Percentiles rank a stretch among this genome's conserved stretches.
These are phyloP conservation scores for Penicillium freii DNA, from an alignment of 2,329 filamentous ascomycete species.

Conservation along the genomic window DNA sequence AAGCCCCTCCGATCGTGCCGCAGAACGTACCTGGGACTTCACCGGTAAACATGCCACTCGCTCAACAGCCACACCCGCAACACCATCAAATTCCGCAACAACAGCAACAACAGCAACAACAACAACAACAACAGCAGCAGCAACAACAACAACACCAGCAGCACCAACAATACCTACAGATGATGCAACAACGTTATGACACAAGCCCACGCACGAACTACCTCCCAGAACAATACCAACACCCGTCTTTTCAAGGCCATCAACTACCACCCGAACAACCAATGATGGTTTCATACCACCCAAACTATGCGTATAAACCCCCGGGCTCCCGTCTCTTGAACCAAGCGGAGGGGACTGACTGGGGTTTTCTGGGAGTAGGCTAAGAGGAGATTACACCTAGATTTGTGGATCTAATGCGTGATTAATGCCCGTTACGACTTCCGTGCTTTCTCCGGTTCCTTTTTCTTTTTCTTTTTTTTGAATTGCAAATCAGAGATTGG, in stretches of 20 bases:
- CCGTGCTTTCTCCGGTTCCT: conserved; percentile 9
- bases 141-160: conserved; percentile 12
- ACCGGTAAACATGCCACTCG: conserved; percentile 29
- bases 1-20: conserved; percentile 31
- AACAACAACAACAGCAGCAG: conserved; percentile 35
- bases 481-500: conserved; percentile 7
- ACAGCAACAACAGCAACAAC: conserved; percentile 20
- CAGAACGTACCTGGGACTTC: conserved; percentile 33
- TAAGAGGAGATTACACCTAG: conserved; percentile 26
- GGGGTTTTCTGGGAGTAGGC: conserved; percentile 40
- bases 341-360: conserved; percentile 42
- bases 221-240: conserved; percentile 33
- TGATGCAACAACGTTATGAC: conserved; percentile 36
- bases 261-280: conserved; percentile 32
- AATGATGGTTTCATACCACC: conserved; percentile 35
- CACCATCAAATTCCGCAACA: conserved; percentile 28
- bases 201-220: conserved; percentile 31
- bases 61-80: conserved; percentile 27
- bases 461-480: not conserved
- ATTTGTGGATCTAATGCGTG: conserved; percentile 12
- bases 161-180: conserved; percentile 29
- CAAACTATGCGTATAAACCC: conserved; percentile 36
- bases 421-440: conserved; percentile 28
- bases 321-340: conserved; percentile 33
- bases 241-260: conserved; percentile 27